Conservation (phyloP, 192 early-diverging fungal species). For the Thoreauomyces humboldtii region DNA sequence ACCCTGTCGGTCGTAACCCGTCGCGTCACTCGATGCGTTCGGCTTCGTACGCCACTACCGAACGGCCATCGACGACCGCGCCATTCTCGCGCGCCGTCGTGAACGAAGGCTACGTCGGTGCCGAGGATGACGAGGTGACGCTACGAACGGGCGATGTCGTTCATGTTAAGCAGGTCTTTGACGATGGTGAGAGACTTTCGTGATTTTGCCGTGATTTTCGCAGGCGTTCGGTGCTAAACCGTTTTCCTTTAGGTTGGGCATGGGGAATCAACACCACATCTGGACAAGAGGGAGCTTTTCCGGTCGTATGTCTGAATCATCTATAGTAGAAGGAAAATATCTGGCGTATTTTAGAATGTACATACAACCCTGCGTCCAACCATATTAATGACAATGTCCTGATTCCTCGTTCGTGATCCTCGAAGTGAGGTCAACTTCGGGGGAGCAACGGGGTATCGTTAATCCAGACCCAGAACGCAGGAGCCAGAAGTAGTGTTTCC, state of each 20-base stretch:
- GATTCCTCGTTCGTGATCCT: too few species aligned
- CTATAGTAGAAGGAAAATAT: not conserved
- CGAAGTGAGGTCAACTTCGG: too few species aligned
- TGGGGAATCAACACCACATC: slow-evolving; percentile 16
- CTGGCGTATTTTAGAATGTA: too few species aligned
- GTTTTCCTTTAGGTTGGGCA: slow-evolving; percentile 16
- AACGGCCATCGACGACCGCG: not conserved
- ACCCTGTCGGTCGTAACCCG: not conserved
- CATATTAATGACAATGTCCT: too few species aligned
- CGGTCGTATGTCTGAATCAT: slow-evolving; percentile 18
- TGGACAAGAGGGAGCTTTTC: slow-evolving; percentile 23
- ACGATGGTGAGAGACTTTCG: slow-evolving; percentile 23
- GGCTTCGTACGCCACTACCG: slow-evolving; percentile 6
- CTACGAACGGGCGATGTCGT: slow-evolving; percentile 17
- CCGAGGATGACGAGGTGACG: slow-evolving; percentile 11
- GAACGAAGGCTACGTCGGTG: slow-evolving; percentile 4
- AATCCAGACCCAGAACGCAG: too few species aligned
- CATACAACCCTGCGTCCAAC: too few species aligned
- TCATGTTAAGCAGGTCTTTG: slow-evolving; percentile 24
- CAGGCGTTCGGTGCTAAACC: too few species aligned
- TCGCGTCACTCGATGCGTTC: slow-evolving; percentile 4
- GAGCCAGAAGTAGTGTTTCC: too few species aligned
- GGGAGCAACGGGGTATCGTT: too few species aligned
- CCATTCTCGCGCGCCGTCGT: slow-evolving; percentile 4
- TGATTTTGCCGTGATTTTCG: too few species aligned